Percentiles rank a stretch among this genome's conserved stretches.
Conservation (phyloP, 768 basidiomycete species). For the Rhizopogon rudus region DNA sequence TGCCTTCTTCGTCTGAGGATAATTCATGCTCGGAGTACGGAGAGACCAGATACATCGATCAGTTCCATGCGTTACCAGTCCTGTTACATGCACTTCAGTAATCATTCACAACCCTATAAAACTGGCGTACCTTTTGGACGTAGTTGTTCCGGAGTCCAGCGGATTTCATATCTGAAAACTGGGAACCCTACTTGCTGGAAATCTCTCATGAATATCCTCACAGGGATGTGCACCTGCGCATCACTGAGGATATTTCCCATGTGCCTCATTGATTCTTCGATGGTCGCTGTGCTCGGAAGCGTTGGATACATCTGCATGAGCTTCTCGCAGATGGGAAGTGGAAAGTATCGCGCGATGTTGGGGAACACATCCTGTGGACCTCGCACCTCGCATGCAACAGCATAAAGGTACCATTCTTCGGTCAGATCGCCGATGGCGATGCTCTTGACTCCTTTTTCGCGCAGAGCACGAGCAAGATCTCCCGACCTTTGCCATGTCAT, state of each 20-base stretch:
- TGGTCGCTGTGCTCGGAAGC: constrained; percentile 34
- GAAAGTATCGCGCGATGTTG: constrained; percentile 61
- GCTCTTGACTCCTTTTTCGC: constrained; percentile 52
- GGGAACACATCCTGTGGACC: constrained; percentile 45
- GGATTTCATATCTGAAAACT: constrained; percentile 61
- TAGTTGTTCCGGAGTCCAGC: constrained; percentile 61
- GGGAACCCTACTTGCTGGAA: constrained; percentile 53
- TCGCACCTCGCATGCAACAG: constrained; percentile 58
- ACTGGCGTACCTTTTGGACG: constrained; percentile 42
- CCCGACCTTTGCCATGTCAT: constrained; percentile 70
- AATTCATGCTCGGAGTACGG: constrained; percentile 42
- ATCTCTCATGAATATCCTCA: constrained; percentile 58
- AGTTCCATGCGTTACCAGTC: constrained; percentile 66
- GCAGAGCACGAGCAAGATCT: constrained; percentile 47
- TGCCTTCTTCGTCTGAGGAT: constrained; percentile 43
- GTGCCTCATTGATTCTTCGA: constrained; percentile 39
- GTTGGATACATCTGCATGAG: constrained; percentile 41
- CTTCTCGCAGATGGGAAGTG: constrained; percentile 37
- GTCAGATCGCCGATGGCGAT: constrained; percentile 64
- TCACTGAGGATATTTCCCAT: constrained; percentile 59
- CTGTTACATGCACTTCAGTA: constrained; percentile 27
- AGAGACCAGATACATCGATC: constrained; percentile 64
- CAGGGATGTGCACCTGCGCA: constrained; percentile 65
- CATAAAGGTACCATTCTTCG: constrained; percentile 78
- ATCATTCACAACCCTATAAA: background rate